Base-by-base conservation (phyloP, 2,329 filamentous ascomycete genomes). In the Thielaviopsis cerberus region DNA sequence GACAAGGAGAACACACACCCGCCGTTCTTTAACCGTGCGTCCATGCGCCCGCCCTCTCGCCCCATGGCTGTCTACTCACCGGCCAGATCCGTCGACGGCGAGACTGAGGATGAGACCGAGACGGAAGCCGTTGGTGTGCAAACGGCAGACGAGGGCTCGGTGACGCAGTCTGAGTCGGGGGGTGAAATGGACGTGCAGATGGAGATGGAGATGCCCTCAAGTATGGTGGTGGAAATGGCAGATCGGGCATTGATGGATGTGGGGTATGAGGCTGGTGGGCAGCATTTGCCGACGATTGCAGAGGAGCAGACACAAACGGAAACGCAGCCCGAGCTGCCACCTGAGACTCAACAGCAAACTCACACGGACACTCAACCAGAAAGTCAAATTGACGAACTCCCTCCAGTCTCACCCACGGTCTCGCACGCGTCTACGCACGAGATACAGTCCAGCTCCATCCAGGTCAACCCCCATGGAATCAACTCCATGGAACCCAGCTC, bases 101-200 rank as follows among this genome's bases (percentile, higher is more conserved):
- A 48, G 8, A 20, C 41, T 4, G 41, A 48, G 22, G 20, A 24
- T n/a, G 52, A 26, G 61, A 61, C 5, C 55, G 61, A 50, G 62
- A 37, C 22, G 61, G 62, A 4, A 63, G 63, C 34, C 61, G 63
- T 48, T 63, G 4, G 17, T 7, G 41, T 30, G 5, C 27, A 6
- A 5, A 11, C 5, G 27, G 5, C 5, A 30, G 27, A 30, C 27
- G 27, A 30, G 27, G 27, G 27, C 11, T 30, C 27, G 27, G 27
- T 30, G 27, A 30, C 27, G 27, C 27, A 30, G 11, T 30, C 37
- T 2, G 41, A 48, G 41, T 48, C 41, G 4, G 41, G n/a, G 2
- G 41, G n/a, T n/a, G n/a, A 48, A 8, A n/a, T 17, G 4, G 37
- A 48, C 7, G n/a, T 22, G n/a, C 41, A 6, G n/a, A 20, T 20